Percentiles rank a stretch among this genome's conserved stretches.
These are phyloP conservation scores for Waitea zeae DNA, from an alignment of 1,284 basidiomycete genomes.

Conservation along the genomic window DNA sequence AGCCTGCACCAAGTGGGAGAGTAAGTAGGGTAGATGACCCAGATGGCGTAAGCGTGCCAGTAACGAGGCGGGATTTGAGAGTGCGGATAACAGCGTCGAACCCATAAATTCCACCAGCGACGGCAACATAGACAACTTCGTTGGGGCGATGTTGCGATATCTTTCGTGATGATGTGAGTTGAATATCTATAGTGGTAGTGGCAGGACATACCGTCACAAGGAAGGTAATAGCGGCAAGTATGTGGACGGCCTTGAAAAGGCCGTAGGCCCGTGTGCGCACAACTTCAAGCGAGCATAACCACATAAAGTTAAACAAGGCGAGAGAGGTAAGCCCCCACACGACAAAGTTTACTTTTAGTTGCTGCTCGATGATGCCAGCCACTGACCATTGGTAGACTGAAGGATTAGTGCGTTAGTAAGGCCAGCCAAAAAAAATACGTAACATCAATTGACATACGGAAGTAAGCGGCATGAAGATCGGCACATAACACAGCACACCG, in stretches of 20 bases:
- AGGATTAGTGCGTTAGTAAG: no score
- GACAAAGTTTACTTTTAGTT: not conserved
- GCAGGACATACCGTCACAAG: not conserved
- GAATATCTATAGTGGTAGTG: not conserved
- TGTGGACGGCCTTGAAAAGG: not conserved
- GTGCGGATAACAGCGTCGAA: conserved; percentile 1
- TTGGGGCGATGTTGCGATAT: not conserved
- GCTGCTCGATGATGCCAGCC: not conserved
- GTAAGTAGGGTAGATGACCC: not conserved
- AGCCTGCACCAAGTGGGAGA: conserved; percentile 1
- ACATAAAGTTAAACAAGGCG: not conserved
- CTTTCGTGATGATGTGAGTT: not conserved
- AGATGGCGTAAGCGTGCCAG: not conserved
- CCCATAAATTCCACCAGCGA: conserved; percentile 1
- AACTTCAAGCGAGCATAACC: no score
- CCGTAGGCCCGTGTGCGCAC: not conserved
- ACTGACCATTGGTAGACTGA: no score
- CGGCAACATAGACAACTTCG: conserved; percentile 1
- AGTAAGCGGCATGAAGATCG: conserved; percentile 44
- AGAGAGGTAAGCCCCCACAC: not conserved
- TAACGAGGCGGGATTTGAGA: conserved; percentile 2
- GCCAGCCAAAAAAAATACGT: no score
- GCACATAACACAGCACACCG: conserved; percentile 41
- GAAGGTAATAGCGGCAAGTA: not conserved
- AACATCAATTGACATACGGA: not conserved